phyloP scores from a whole-genome alignment of 2,329 filamentous ascomycete genomes.

The Colletotrichum cordylinicola region DNA sequence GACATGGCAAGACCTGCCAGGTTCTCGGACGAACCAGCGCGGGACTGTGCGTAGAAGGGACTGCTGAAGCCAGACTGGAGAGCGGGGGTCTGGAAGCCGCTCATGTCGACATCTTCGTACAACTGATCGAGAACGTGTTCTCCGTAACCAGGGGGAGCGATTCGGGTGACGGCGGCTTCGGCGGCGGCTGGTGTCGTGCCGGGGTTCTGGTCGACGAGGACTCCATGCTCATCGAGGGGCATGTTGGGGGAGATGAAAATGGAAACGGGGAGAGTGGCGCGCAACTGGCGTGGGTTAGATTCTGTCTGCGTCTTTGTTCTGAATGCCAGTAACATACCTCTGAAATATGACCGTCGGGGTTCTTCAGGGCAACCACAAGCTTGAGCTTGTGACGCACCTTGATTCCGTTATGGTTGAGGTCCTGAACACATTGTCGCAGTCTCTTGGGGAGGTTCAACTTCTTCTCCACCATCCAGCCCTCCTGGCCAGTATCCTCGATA shows the following conservation, averaged over 20 bases:
- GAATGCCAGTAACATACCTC: conserved; percentile 62
- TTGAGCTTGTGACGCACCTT: conserved; percentile 93
- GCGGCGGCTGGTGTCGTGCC: conserved; percentile 50
- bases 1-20: conserved; percentile 59
- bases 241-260: conserved; percentile 97
- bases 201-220: conserved; percentile 70
- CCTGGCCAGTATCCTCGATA: conserved; percentile 70
- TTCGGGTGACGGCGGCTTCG: conserved; percentile 62
- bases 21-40: conserved; percentile 83
- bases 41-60: conserved; percentile 75
- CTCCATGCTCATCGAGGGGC: conserved; percentile 85
- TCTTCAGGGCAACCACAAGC: conserved; percentile 88
- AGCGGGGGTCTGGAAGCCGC: conserved; percentile 80
- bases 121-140: conserved; percentile 89
- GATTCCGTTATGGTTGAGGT: conserved; percentile 87
- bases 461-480: conserved; percentile 68
- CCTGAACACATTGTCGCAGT: conserved; percentile 84
- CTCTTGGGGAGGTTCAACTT: conserved; percentile 78
- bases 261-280: conserved; percentile 87
- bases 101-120: conserved; percentile 84
- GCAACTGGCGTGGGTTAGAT: conserved; percentile 58
- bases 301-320: not conserved
- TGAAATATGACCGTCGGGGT: conserved; percentile 93
- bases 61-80: conserved; percentile 78
- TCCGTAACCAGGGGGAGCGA: conserved; percentile 91